Base-by-base conservation (phyloP, 306 rosid genomes). In the Quercus cerris region DNA sequence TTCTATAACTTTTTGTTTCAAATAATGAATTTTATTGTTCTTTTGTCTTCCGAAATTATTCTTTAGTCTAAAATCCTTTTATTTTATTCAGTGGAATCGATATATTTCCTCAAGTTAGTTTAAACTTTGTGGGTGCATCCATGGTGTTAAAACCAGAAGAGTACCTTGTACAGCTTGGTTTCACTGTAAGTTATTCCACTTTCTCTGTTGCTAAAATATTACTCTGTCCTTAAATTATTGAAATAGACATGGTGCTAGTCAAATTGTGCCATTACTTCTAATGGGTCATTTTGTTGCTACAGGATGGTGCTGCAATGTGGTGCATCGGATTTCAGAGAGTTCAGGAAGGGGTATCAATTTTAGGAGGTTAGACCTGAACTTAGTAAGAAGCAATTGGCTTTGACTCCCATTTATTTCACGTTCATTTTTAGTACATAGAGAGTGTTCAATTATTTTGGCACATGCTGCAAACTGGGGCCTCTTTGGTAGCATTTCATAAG, bases 131-230 rank as follows among this genome's bases (percentile, higher is more conserved):
- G 5, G 87, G 93, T 80, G 99, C 94, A 59, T 85, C 97, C 5
- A 95, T 95, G 96, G 86, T 91, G 81, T 88, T 95, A 84, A 95
- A 90, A 83, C 98, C 99, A 35, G 92, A 87, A 85, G 91, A 95
- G 72, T 95, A 95, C 88, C 98, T 95, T 86, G 56, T 86, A 71
- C 92, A 68, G 81, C 70, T 52, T 56, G 87, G 92, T 75, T 84
- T 84, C 70, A 27, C 77, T 78, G 99, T 93, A 84, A 86, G 96
- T 78, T 63, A 74, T 71, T 83, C 80, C 41, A 72, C 66, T 25
- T 69, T 28, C 25, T 55, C 35, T 54, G 75, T 79, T 71, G 49
- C 52, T 73, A 20, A 70, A 63, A 38, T 76, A 18, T 77, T 79
- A 10, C 56, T 22, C 78, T 28, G 31, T 80, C 31, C 66, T 71